Evolutionary conservation across 306 rosid genomes (phyloP).

Genomic region (Begonia loranthoides): DNA sequence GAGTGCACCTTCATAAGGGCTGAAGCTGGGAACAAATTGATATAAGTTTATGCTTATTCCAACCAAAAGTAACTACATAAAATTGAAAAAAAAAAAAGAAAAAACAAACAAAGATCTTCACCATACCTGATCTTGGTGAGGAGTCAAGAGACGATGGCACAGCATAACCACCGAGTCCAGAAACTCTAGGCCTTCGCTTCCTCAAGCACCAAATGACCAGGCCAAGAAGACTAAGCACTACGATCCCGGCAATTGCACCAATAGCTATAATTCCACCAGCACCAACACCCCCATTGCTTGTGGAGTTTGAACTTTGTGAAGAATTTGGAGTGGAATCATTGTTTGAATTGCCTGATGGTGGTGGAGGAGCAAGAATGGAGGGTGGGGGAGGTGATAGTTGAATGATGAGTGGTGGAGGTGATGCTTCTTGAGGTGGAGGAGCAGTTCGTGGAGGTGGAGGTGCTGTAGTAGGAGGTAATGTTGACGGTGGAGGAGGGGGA

Average conservation of each 20-base stretch:
- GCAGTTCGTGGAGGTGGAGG: constrained; percentile 19
- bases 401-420: constrained; percentile 22
- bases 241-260: constrained; percentile 26
- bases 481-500: constrained; percentile 12
- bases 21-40: constrained; percentile 43
- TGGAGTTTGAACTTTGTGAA: constrained; percentile 21
- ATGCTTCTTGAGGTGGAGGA: constrained; percentile 16
- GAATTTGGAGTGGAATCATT: constrained; percentile 12
- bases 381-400: constrained; percentile 31
- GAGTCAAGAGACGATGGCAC: constrained; percentile 42
- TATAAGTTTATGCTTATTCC: constrained; percentile 7
- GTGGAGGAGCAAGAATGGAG: constrained; percentile 12
- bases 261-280: constrained; percentile 43
- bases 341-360: constrained; percentile 7
- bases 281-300: constrained; percentile 26
- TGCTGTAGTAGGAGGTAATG: background rate
- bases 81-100: no score
- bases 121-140: constrained; percentile 56
- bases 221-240: constrained; percentile 48
- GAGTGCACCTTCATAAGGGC: constrained; percentile 51
- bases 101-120: background rate
- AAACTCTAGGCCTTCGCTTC: constrained; percentile 32
- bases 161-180: constrained; percentile 43
- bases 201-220: constrained; percentile 49
- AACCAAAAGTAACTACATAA: background rate